A percentile compares a stretch with the other conserved stretches of the same genome.
Evolutionary conservation across 805 yeast species (phyloP).

Genomic region (Suhomyces tanzawaensis): DNA sequence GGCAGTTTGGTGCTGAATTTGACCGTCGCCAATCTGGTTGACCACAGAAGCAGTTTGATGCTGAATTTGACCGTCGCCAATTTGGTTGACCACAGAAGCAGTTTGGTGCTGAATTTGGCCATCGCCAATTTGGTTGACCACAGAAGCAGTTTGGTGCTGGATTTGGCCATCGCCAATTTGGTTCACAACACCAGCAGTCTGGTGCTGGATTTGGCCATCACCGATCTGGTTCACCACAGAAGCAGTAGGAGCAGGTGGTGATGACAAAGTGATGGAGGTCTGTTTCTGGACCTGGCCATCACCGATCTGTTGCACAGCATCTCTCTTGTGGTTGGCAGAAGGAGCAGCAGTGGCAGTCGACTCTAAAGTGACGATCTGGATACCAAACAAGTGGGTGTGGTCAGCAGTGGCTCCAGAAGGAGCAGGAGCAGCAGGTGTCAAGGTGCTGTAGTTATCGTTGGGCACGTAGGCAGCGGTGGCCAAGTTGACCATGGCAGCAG

Average conservation of each 20-base stretch:
- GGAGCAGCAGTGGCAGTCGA: slow-evolving; percentile 25
- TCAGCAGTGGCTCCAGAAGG: slow-evolving; percentile 43
- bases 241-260: slow-evolving; percentile 21
- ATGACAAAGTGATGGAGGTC: slow-evolving; percentile 34
- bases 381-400: slow-evolving; percentile 60
- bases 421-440: slow-evolving; percentile 30
- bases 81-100: slow-evolving; percentile 35
- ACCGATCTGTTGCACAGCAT: slow-evolving; percentile 28
- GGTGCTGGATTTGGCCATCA: slow-evolving; percentile 49
- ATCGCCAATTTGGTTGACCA: slow-evolving; percentile 40
- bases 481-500: slow-evolving; percentile 44
- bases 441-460: slow-evolving; percentile 26
- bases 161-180: slow-evolving; percentile 28
- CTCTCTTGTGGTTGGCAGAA: slow-evolving; percentile 19
- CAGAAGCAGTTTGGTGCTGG: slow-evolving; percentile 24
- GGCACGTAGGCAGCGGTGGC: slow-evolving; percentile 51
- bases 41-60: slow-evolving; percentile 22
- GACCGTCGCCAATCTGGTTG: slow-evolving; percentile 26
- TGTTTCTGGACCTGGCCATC: slow-evolving; percentile 62
- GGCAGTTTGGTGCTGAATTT: slow-evolving; percentile 24
- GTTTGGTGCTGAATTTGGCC: slow-evolving; percentile 55
- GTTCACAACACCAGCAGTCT: slow-evolving; percentile 23
- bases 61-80: slow-evolving; percentile 49
- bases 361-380: slow-evolving; percentile 56
- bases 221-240: slow-evolving; percentile 44